These are phyloP conservation scores for Hypoxylon sp. DNA, from an alignment of 2,329 filamentous ascomycete species.

Conservation along the genomic window DNA sequence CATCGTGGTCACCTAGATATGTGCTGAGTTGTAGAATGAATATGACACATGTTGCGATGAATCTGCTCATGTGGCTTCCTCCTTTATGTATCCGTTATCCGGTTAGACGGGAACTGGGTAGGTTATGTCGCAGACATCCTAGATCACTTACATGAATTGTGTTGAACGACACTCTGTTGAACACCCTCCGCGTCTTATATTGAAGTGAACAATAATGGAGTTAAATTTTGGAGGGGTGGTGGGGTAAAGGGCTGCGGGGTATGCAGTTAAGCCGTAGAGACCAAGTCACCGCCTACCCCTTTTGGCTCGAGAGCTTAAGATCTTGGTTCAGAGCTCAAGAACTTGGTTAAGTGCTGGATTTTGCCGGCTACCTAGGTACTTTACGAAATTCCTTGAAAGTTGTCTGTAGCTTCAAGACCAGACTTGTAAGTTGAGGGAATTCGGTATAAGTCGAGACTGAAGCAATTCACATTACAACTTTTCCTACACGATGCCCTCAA, in stretches of 20 bases:
- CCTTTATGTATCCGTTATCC: constrained; percentile 1
- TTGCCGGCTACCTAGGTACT: constrained; percentile 10
- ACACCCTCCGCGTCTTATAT: no score
- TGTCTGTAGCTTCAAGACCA: constrained; percentile 11
- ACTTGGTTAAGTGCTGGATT: constrained; percentile 8
- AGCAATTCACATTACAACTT: background rate
- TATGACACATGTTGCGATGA: constrained; percentile 12
- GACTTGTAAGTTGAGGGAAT: constrained; percentile 14
- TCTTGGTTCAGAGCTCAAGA: no score
- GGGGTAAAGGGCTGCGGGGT: constrained; percentile 20
- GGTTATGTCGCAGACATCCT: constrained; percentile 7
- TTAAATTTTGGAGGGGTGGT: constrained; percentile 29
- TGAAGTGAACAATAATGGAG: background rate
- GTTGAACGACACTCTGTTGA: no score
- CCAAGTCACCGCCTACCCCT: constrained; percentile 18
- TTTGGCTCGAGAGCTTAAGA: constrained; percentile 7
- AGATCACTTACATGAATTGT: background rate
- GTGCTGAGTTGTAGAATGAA: constrained; percentile 14
- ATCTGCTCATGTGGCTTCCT: background rate
- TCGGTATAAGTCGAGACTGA: no score
- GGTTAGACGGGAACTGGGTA: background rate
- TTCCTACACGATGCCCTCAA: constrained; percentile 23
- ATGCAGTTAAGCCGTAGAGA: constrained; percentile 11
- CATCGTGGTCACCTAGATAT: constrained; percentile 40
- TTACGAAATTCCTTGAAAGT: constrained; percentile 23